Evolutionary conservation across 2,329 filamentous ascomycete species (phyloP).

Genomic region (Cladophialophora exuberans): DNA sequence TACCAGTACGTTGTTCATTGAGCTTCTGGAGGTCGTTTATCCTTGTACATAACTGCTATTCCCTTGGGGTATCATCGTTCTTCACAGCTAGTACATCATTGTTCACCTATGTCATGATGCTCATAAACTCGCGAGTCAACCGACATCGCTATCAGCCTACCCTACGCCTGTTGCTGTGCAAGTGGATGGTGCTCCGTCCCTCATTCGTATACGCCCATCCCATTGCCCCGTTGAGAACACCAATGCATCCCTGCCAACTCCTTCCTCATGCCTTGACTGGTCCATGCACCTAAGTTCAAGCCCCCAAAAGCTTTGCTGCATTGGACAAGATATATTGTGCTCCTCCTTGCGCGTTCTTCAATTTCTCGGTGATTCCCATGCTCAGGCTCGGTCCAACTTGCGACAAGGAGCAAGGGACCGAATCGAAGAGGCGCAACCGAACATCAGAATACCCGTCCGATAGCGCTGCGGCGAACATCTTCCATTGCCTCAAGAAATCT

Average conservation of each 20-base stretch:
- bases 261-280: neutral
- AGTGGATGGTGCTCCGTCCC: neutral
- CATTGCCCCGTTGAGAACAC: neutral
- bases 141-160: neutral
- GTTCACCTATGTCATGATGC: neutral
- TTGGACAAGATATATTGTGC: slow-evolving; percentile 24
- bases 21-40: neutral
- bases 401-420: neutral
- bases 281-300: neutral
- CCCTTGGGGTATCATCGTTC: slow-evolving; percentile 9
- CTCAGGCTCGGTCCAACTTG: neutral
- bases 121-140: neutral
- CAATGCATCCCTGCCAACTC: neutral
- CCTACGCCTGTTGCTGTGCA: slow-evolving; percentile 2
- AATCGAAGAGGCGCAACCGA: neutral
- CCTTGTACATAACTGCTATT: neutral
- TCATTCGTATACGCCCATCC: neutral
- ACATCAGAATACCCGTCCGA: slow-evolving; percentile 1
- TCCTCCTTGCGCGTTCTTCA: slow-evolving; percentile 22
- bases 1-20: neutral
- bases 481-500: neutral
- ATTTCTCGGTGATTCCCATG: slow-evolving; percentile 8
- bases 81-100: slow-evolving; percentile 1
- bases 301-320: slow-evolving; percentile 8
- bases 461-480: neutral